A percentile compares a stretch with the other conserved stretches of the same genome.
phyloP scores from a whole-genome alignment of 2,329 filamentous ascomycete genomes.

The Penicillium sp. region DNA sequence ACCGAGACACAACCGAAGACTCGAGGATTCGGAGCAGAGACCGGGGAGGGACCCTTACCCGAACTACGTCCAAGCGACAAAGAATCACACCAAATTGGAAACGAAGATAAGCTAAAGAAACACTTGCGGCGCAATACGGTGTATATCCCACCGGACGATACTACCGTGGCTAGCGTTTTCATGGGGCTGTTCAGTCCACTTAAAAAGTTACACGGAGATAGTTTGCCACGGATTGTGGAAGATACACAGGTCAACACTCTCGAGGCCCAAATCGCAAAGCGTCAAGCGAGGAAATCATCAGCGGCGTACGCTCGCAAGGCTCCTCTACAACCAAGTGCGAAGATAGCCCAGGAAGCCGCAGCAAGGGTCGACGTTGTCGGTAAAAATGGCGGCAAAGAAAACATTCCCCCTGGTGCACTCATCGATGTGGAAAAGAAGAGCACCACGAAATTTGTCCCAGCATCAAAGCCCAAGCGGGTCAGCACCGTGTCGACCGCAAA shows the following conservation, averaged over 20 bases:
- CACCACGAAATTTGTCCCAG: neutral
- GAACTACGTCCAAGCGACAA: conserved; percentile 14
- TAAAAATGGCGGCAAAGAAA: conserved; percentile 61
- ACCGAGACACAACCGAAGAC: conserved; percentile 5
- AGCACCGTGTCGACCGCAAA: conserved; percentile 7
- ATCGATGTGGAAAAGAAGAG: conserved; percentile 19
- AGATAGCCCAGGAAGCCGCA: conserved; percentile 41
- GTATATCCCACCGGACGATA: conserved; percentile 45
- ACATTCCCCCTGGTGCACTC: conserved; percentile 53
- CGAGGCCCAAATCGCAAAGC: conserved; percentile 37
- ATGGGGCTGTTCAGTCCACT: conserved; percentile 46
- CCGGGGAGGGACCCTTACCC: conserved; percentile 15
- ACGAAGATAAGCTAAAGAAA: conserved; percentile 27
- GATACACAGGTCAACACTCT: conserved; percentile 30
- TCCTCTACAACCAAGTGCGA: conserved; percentile 48
- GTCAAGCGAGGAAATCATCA: conserved; percentile 25
- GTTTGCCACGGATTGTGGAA: conserved; percentile 7
- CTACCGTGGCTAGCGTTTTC: conserved; percentile 42
- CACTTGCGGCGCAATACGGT: conserved; percentile 39
- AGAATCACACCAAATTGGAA: neutral
- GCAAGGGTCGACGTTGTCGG: conserved; percentile 50
- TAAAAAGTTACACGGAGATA: conserved; percentile 23
- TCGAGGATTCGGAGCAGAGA: conserved; percentile 7
- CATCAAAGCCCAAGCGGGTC: neutral
- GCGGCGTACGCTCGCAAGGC: conserved; percentile 33